Percentiles rank a stretch among this genome's conserved stretches.
phyloP scores from a whole-genome alignment of 352 stramenopile genomes.

The Globisporangium paroecandrum region DNA sequence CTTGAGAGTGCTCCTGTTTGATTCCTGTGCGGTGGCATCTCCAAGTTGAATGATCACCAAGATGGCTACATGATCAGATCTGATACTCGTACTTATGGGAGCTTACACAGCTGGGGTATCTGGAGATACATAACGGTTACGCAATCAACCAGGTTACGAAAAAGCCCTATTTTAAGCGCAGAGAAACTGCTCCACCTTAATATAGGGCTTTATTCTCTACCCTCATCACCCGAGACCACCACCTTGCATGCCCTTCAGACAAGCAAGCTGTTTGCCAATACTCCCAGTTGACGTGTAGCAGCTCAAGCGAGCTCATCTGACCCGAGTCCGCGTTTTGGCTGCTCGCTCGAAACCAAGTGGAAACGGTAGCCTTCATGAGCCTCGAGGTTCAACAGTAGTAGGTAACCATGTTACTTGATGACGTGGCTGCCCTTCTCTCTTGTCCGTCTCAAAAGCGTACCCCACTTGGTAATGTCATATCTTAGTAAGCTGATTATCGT shows the following conservation, averaged over 20 bases:
- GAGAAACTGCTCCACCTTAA: neutral
- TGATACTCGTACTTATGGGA: neutral
- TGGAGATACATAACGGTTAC: neutral
- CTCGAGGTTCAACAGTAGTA: neutral
- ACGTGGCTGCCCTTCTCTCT: neutral
- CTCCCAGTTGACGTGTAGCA: neutral
- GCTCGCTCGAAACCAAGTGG: no score
- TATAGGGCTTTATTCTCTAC: neutral
- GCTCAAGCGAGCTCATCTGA: neutral
- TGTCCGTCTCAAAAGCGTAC: neutral
- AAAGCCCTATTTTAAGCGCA: neutral
- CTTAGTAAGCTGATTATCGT: neutral
- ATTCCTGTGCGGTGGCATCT: no score
- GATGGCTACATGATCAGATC: neutral
- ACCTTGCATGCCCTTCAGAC: no score
- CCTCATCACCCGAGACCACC: neutral
- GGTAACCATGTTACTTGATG: neutral
- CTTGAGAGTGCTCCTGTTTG: neutral
- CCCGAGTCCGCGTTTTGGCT: neutral
- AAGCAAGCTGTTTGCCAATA: neutral
- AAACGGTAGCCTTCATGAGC: no score
- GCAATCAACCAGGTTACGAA: neutral
- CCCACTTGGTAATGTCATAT: neutral
- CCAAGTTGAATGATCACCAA: no score
- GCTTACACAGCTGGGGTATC: neutral